phyloP scores from a whole-genome alignment of 1,284 basidiomycete genomes.

The Cryptococcus deneoformans region DNA sequence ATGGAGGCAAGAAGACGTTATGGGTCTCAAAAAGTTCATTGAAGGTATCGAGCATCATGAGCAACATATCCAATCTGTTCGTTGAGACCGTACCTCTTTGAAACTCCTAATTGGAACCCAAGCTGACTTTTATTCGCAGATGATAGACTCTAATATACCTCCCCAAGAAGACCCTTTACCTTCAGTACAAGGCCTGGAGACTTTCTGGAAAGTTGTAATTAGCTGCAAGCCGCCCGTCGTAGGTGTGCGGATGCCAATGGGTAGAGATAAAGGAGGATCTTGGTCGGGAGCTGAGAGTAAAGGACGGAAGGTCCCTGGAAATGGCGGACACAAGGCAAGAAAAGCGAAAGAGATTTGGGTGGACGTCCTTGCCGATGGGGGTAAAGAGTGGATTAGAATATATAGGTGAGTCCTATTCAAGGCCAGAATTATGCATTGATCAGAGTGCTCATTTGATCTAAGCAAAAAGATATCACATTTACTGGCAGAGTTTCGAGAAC shows the following conservation, averaged over 20 bases:
- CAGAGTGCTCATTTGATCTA: conserved; percentile 43
- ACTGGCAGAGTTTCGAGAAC: conserved; percentile 70
- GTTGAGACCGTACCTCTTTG: not conserved
- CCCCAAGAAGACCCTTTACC: conserved; percentile 36
- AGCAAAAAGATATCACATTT: conserved; percentile 68
- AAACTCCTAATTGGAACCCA: too few species aligned
- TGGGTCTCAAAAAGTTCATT: conserved; percentile 24
- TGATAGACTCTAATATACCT: conserved; percentile 7
- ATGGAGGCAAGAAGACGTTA: conserved; percentile 28
- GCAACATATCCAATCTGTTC: conserved; percentile 4
- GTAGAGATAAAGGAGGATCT: conserved; percentile 5
- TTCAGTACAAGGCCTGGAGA: conserved; percentile 37
- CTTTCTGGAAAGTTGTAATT: conserved; percentile 67
- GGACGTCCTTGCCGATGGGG: conserved; percentile 72
- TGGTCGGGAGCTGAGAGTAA: not conserved
- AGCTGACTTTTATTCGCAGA: not conserved
- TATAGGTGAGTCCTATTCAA: conserved; percentile 65
- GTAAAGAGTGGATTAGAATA: conserved; percentile 70
- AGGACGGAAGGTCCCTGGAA: not conserved
- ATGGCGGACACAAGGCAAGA: conserved; percentile 48
- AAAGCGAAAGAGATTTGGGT: conserved; percentile 50
- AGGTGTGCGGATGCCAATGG: conserved; percentile 50
- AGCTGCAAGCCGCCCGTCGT: conserved; percentile 59
- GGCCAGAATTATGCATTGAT: not conserved
- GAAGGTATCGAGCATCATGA: conserved; percentile 22